A percentile compares a stretch with the other conserved stretches of the same genome.
Conservation (phyloP, 805 yeast genomes). For the Cyberlindnera euphorbiiphila region DNA sequence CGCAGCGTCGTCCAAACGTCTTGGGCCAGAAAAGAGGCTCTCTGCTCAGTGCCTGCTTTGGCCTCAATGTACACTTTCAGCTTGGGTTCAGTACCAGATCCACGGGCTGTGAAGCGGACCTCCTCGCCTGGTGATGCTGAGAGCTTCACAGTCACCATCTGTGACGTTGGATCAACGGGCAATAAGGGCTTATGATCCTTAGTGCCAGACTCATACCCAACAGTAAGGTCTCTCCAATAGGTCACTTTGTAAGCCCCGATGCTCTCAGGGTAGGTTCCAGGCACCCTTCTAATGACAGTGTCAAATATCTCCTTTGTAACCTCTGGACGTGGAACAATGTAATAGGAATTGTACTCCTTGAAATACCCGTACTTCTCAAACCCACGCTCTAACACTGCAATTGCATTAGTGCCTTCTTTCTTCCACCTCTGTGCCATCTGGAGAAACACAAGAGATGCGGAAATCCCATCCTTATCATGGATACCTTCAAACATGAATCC, state of each 20-base stretch:
- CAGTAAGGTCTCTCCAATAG: slow-evolving; percentile 80
- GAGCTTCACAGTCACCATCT: slow-evolving; percentile 78
- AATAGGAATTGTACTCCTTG: slow-evolving; percentile 86
- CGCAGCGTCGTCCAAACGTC: slow-evolving; percentile 63
- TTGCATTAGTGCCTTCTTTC: slow-evolving; percentile 34
- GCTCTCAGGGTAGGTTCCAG: slow-evolving; percentile 36
- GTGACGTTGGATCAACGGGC: slow-evolving; percentile 70
- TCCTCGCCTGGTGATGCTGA: slow-evolving; percentile 33
- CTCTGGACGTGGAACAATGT: slow-evolving; percentile 52
- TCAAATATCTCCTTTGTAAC: slow-evolving; percentile 54
- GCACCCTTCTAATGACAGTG: slow-evolving; percentile 40
- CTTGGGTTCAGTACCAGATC: slow-evolving; percentile 97
- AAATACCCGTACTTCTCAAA: slow-evolving; percentile 70
- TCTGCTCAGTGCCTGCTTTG: slow-evolving; percentile 39
- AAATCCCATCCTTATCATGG: slow-evolving; percentile 90
- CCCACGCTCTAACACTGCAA: slow-evolving; percentile 53
- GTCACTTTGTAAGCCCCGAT: slow-evolving; percentile 57
- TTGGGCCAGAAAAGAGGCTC: slow-evolving; percentile 50
- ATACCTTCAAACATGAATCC: slow-evolving; percentile 86
- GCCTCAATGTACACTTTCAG: slow-evolving; percentile 90
- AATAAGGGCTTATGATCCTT: slow-evolving; percentile 52
- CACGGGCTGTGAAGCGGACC: slow-evolving; percentile 80
- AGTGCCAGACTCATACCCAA: slow-evolving; percentile 74
- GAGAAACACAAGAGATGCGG: slow-evolving; percentile 72
- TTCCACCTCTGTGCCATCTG: slow-evolving; percentile 61